These are phyloP conservation scores for Salix arbutifolia DNA, from an alignment of 345 rosid species.

Conservation along the genomic window DNA sequence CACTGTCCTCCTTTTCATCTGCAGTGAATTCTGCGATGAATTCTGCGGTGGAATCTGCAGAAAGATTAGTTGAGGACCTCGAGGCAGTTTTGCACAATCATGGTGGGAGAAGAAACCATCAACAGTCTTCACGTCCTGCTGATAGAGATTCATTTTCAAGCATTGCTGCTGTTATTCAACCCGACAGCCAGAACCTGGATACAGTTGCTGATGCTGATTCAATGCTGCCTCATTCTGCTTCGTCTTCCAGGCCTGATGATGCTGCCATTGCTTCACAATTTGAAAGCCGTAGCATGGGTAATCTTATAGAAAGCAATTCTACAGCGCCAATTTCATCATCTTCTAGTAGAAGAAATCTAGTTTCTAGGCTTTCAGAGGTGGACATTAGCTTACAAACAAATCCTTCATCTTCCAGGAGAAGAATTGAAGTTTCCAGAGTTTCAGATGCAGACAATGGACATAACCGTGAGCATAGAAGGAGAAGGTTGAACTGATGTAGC, in stretches of 20 bases:
- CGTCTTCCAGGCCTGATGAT: constrained; percentile 18
- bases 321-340: not conserved
- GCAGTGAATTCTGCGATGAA: constrained; percentile 26
- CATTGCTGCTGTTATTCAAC: constrained; percentile 8
- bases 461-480: constrained; percentile 1
- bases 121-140: constrained; percentile 18
- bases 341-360: constrained; percentile 6
- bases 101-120: constrained; percentile 26
- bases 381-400: not conserved
- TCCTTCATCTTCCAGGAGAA: constrained; percentile 12
- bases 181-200: constrained; percentile 18
- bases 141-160: constrained; percentile 27
- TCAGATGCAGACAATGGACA: not conserved
- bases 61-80: constrained; percentile 29
- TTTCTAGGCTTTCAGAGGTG: constrained; percentile 5
- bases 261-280: constrained; percentile 6
- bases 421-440: constrained; percentile 5
- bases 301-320: not conserved
- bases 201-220: constrained; percentile 22
- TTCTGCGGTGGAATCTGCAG: constrained; percentile 37
- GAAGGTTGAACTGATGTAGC: constrained; percentile 9
- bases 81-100: constrained; percentile 31
- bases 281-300: not conserved
- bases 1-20: constrained; percentile 34
- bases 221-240: not conserved